These are phyloP conservation scores for Colletotrichum viniferum DNA, from an alignment of 2,329 filamentous ascomycete genomes.

Conservation along the genomic window DNA sequence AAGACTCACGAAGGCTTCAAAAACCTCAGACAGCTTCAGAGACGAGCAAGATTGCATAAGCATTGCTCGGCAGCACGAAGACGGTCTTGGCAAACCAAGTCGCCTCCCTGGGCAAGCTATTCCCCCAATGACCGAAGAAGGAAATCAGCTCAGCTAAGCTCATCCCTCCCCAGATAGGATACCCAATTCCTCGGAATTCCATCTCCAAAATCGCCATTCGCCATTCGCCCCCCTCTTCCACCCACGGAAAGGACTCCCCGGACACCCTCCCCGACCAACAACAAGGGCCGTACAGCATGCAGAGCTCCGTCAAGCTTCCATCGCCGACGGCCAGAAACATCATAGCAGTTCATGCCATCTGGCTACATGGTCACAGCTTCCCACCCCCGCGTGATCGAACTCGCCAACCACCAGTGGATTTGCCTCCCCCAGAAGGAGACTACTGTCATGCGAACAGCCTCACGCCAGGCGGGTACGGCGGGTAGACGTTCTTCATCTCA, in stretches of 20 bases:
- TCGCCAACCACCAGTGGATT: not conserved
- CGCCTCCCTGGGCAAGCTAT: not conserved
- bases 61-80: not conserved
- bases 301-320: not conserved
- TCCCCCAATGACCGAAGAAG: not conserved
- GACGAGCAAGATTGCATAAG: not conserved
- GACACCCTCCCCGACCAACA: not conserved
- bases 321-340: not conserved
- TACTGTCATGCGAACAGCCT: not conserved
- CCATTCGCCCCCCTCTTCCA: not conserved
- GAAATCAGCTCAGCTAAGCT: not conserved
- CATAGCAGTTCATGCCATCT: conserved; percentile 5
- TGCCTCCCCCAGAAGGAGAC: not conserved
- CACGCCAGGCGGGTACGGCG: not conserved
- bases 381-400: not conserved
- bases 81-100: not conserved
- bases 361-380: not conserved
- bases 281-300: not conserved
- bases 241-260: not conserved
- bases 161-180: not conserved
- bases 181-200: not conserved
- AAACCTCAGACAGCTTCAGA: not conserved
- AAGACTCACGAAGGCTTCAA: not conserved
- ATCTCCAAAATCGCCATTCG: not conserved
- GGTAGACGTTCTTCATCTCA: not conserved